Conservation (phyloP, 2,329 filamentous ascomycete species). For the Zymoseptoria tritici region DNA sequence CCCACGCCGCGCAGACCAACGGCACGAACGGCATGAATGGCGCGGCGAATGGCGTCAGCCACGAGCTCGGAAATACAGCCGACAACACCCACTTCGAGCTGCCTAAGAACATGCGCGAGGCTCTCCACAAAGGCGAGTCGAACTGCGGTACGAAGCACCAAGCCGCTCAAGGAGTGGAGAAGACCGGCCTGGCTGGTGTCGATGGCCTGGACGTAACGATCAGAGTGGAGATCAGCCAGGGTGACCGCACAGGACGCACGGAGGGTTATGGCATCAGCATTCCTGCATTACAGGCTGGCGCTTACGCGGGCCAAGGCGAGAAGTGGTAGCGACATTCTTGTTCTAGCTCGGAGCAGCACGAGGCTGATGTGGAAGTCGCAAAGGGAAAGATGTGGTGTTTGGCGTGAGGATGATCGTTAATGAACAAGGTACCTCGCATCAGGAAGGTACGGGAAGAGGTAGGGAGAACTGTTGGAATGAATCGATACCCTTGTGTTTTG, state of each 20-base stretch:
- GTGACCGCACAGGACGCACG: constrained; percentile 38
- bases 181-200: constrained; percentile 37
- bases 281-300: constrained; percentile 33
- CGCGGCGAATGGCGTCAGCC: constrained; percentile 8
- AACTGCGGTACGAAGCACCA: constrained; percentile 70
- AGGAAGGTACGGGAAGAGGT: neutral
- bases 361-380: neutral
- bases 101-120: constrained; percentile 55
- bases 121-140: constrained; percentile 70
- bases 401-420: neutral
- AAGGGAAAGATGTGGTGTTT: neutral
- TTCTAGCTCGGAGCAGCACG: neutral
- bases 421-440: neutral
- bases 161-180: constrained; percentile 49
- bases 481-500: neutral
- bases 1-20: constrained; percentile 23
- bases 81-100: constrained; percentile 35
- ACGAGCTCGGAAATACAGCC: constrained; percentile 3
- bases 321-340: constrained; percentile 19
- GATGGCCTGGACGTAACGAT: constrained; percentile 42
- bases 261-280: constrained; percentile 46
- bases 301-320: constrained; percentile 21
- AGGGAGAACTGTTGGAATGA: neutral
- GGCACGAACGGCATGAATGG: constrained; percentile 14
- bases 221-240: constrained; percentile 41